A percentile compares a stretch with the other conserved stretches of the same genome.
Evolutionary conservation across 202 grass and related monocot species (phyloP).

Genomic region (Eragrostis tef): DNA sequence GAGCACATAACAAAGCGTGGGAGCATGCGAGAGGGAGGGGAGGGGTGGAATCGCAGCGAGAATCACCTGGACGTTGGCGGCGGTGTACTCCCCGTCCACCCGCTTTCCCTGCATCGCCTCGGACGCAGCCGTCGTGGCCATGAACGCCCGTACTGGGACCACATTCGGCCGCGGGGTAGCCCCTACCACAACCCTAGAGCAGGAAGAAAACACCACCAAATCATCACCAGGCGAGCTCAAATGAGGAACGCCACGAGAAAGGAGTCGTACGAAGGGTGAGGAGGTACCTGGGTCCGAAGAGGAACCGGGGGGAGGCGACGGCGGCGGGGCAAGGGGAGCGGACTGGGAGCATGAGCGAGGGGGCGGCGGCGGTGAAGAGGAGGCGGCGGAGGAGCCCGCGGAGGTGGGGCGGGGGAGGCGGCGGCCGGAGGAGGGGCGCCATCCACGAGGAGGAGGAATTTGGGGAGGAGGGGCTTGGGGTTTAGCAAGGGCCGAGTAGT

Average conservation of each 20-base stretch:
- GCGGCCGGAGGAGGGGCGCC: constrained; percentile 62
- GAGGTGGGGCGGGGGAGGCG: constrained; percentile 51
- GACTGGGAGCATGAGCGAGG: constrained; percentile 43
- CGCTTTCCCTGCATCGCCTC: constrained; percentile 75
- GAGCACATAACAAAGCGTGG: neutral
- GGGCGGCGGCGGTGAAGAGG: constrained; percentile 49
- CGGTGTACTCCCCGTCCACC: constrained; percentile 61
- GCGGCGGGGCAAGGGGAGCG: constrained; percentile 28
- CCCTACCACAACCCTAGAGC: constrained; percentile 55
- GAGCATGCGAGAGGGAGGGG: neutral
- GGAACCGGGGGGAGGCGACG: constrained; percentile 34
- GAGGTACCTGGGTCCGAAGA: constrained; percentile 59
- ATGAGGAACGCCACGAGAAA: neutral
- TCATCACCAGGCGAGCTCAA: neutral
- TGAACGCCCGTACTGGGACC: constrained; percentile 65
- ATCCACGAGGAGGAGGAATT: constrained; percentile 43
- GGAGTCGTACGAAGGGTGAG: neutral
- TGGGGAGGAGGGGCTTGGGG: constrained; percentile 10
- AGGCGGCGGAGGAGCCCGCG: constrained; percentile 64
- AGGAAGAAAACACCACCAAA: constrained; percentile 22
- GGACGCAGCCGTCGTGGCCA: constrained; percentile 63
- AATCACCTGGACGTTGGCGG: constrained; percentile 89
- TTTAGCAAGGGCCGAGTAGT: neutral
- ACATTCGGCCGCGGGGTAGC: constrained; percentile 40
- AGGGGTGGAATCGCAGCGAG: neutral